Conservation (phyloP, 345 rosid genomes). For the Hibiscus mutabilis region DNA sequence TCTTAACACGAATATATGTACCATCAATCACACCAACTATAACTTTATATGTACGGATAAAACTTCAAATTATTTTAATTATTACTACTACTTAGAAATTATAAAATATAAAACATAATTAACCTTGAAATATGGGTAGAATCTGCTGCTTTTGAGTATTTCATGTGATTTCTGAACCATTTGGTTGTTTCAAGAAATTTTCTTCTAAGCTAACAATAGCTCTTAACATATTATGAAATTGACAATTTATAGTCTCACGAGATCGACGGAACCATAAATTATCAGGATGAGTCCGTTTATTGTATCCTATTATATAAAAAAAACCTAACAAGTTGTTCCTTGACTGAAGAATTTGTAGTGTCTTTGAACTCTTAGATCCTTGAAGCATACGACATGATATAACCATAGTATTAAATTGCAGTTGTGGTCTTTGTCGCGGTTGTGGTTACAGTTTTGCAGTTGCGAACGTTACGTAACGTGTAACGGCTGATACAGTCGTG, state of each 20-base stretch:
- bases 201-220: background rate
- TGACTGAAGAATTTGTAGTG: too few relatives aligned
- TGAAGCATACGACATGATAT: too few relatives aligned
- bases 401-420: too few relatives aligned
- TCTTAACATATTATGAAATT: background rate
- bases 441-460: too few relatives aligned
- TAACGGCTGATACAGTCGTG: too few relatives aligned
- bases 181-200: background rate
- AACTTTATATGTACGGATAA: background rate
- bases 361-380: too few relatives aligned
- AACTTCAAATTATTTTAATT: background rate
- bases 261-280: background rate
- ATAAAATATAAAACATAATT: background rate
- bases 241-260: background rate
- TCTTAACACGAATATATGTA: background rate
- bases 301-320: too few relatives aligned
- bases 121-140: background rate
- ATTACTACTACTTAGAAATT: background rate
- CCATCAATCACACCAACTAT: background rate
- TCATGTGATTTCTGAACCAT: background rate
- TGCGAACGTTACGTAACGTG: too few relatives aligned
- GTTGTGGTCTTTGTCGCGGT: too few relatives aligned
- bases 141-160: too few relatives aligned
- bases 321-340: too few relatives aligned
- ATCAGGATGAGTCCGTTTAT: background rate